A percentile compares a stretch with the other conserved stretches of the same genome.
Conservation (phyloP, 1,139 yeast genomes). For the Arxiozyma slooffiae region DNA sequence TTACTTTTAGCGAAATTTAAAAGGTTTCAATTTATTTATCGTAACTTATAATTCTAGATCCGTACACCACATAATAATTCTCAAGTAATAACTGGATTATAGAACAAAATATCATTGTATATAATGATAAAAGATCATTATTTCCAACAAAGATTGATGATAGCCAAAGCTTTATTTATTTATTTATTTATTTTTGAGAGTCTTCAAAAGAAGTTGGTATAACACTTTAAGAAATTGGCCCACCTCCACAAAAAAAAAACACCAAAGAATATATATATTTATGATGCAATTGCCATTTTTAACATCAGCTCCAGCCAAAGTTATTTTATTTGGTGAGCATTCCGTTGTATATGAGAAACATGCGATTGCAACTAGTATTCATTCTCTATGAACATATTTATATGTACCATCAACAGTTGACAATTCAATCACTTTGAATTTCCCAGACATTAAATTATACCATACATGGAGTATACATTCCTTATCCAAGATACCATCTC, state of each 20-base stretch:
- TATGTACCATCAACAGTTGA: constrained; percentile 38
- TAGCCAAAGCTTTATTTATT: too few relatives aligned
- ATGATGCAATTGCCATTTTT: constrained; percentile 34
- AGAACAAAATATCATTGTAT: too few relatives aligned
- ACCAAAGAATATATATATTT: background rate
- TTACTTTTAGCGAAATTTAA: too few relatives aligned
- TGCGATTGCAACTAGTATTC: constrained; percentile 31
- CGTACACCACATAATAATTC: too few relatives aligned
- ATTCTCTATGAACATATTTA: constrained; percentile 53
- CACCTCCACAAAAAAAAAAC: too few relatives aligned
- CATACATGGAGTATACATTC: constrained; percentile 42
- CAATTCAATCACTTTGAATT: constrained; percentile 47
- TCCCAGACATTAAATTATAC: constrained; percentile 69
- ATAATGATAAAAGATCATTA: too few relatives aligned
- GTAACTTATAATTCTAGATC: too few relatives aligned
- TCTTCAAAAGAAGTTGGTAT: background rate
- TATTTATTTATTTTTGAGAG: too few relatives aligned
- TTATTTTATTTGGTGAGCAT: constrained; percentile 92
- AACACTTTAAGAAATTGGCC: too few relatives aligned
- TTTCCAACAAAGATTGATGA: too few relatives aligned
- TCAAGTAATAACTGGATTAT: too few relatives aligned
- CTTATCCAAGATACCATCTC: background rate
- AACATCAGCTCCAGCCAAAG: constrained; percentile 95
- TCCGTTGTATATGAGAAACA: constrained; percentile 84
- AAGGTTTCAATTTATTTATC: too few relatives aligned